Evolutionary conservation across 768 basidiomycete species (phyloP), one percentile per base, ranked within the genome.

Genomic region (Tubosaeta sp.): DNA sequence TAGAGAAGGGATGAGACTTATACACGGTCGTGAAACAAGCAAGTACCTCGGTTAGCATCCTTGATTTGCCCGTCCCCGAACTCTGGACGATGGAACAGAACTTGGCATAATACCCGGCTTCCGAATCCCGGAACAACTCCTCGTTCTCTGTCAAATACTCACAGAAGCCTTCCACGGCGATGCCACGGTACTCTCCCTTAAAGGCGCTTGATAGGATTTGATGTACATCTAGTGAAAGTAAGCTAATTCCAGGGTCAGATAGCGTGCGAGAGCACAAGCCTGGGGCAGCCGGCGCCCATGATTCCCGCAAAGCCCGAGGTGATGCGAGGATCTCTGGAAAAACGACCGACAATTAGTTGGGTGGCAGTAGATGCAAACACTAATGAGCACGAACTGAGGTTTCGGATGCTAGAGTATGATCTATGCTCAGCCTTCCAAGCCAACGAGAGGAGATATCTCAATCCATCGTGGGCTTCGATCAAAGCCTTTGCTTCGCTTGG

Each of bases 31-130:
- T n/a, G 34, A 18, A 27, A 7, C 12, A 22, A 24, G 5, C 13
- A 1, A 19, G 13, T 34, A 57, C 59, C 50, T 60, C 55, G 0
- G 45, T 52, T 1, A 61, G 7, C 43, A 54, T 19, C 12, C 52
- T 60, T 7, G 59, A 52, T 34, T 51, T 57, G 0, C 59, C 59
- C 0, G 59, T 60, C 0, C 54, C 58, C 2, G 54, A 59, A 8
- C 58, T 59, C 10, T 59, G 58, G 1, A 55, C 39, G 5, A 49
- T 40, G n/a, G 47, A n/a, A 29, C 57, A 55, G 7, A 55, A 36
- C 16, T 30, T 58, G 34, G 58, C 52, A 7, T 51, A 56, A 21
- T 56, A 44, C 4, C 1, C 32, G 40, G 11, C 10, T 4, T 3
- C 11, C 27, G 4, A 9, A 27, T 9, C 9, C 18, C 7, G 32